A percentile compares a stretch with the other conserved stretches of the same genome.
These are phyloP conservation scores for Scheffersomyces lignosus DNA, from an alignment of 805 yeast species.

Conservation along the genomic window DNA sequence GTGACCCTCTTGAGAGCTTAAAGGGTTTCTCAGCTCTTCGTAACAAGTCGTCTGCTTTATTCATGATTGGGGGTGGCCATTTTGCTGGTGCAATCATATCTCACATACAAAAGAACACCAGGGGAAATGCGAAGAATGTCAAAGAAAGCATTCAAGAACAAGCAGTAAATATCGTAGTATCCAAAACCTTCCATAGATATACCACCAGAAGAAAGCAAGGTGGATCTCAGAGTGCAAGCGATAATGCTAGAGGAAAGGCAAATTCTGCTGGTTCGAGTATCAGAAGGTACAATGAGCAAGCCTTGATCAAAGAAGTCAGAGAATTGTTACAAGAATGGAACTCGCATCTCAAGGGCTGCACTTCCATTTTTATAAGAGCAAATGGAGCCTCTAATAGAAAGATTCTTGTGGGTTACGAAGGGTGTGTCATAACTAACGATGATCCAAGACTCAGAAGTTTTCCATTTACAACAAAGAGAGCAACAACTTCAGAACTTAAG, in stretches of 20 bases:
- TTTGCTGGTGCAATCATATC: conserved; percentile 93
- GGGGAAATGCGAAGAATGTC: conserved; percentile 54
- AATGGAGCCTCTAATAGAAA: conserved; percentile 68
- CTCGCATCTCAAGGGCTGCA: conserved; percentile 56
- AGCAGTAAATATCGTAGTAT: conserved; percentile 63
- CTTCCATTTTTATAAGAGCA: conserved; percentile 76
- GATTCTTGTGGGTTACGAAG: conserved; percentile 65
- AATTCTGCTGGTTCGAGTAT: conserved; percentile 92
- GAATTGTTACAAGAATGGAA: conserved; percentile 69
- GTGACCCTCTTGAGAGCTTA: conserved; percentile 52
- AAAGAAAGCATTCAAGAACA: conserved; percentile 55
- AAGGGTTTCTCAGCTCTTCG: conserved; percentile 30
- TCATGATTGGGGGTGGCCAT: conserved; percentile 98
- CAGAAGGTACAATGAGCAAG: conserved; percentile 87
- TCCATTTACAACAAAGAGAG: conserved; percentile 89
- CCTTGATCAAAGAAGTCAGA: conserved; percentile 74
- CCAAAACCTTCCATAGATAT: conserved; percentile 90
- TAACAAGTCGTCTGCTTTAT: conserved; percentile 62
- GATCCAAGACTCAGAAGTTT: conserved; percentile 68
- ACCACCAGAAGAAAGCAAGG: conserved; percentile 97
- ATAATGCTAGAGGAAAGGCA: conserved; percentile 91
- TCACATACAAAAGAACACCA: conserved; percentile 58
- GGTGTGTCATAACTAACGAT: conserved; percentile 46
- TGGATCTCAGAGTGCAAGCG: conserved; percentile 92
- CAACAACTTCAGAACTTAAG: conserved; percentile 78